Percentiles rank a stretch among this genome's conserved stretches.
phyloP scores from a whole-genome alignment of 108 stramenopile species.

The Thalassiosira profunda region DNA sequence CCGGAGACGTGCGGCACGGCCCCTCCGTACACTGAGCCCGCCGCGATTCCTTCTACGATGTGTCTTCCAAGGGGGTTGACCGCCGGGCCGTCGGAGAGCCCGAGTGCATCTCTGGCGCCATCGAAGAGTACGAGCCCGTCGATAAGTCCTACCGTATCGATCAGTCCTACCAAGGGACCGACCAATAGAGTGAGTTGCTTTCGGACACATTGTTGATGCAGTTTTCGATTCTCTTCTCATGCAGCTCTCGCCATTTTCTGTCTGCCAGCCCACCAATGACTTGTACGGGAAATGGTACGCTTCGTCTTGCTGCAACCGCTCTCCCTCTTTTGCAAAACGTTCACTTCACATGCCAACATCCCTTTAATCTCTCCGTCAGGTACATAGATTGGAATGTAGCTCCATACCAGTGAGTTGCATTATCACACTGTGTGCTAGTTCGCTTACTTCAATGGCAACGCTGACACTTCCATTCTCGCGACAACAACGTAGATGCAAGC shows the following conservation, averaged over 20 bases:
- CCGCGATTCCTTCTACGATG: background rate
- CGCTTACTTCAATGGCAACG: background rate
- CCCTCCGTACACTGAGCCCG: background rate
- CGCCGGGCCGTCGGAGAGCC: background rate
- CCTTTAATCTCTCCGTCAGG: too few relatives aligned
- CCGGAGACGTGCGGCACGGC: slow-evolving; percentile 6
- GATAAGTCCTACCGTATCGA: too few relatives aligned
- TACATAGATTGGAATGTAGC: background rate
- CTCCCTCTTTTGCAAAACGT: too few relatives aligned
- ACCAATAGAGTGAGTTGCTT: too few relatives aligned
- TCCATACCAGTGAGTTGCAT: slow-evolving; percentile 5
- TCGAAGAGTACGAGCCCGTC: background rate
- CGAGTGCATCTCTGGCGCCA: background rate
- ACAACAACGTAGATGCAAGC: background rate
- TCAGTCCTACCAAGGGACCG: too few relatives aligned
- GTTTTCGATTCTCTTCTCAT: too few relatives aligned
- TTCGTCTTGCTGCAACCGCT: too few relatives aligned
- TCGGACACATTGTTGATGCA: too few relatives aligned
- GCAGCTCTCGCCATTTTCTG: too few relatives aligned
- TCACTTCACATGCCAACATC: too few relatives aligned
- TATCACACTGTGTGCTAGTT: background rate
- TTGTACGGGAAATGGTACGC: too few relatives aligned
- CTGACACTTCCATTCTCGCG: background rate
- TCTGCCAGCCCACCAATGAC: too few relatives aligned
- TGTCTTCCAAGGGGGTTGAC: background rate